Evolutionary conservation across 2,329 filamentous ascomycete species (phyloP), one percentile per base, ranked within the genome.

Genomic region (Polytolypa hystricis): DNA sequence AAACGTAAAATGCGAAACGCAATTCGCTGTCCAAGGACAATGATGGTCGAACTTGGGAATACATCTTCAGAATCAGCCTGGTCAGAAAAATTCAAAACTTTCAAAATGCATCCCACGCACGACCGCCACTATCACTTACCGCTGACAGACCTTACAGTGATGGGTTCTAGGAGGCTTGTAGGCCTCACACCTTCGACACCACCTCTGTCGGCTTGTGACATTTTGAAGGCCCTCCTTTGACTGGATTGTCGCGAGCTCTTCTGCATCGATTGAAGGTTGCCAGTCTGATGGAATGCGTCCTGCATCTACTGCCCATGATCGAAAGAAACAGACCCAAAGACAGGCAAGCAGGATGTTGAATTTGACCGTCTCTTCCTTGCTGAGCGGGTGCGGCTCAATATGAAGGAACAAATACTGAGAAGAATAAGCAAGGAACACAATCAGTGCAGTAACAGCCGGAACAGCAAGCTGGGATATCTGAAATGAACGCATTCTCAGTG

Each of bases 21-120:
- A 80, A 48, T 79, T 79, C 21, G 60, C 62, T 16, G 74, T 79
- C 76, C 76, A 80, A 5, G 75, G 73, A 51, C 76, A 80, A 51
- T 80, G 76, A 50, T 78, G 74, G 52, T 78, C 74, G 74, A 77
- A 77, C 54, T 76, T 77, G 1, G 72, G 72, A 33, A 78, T 70
- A 47, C 74, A 77, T 57, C 71, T 74, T 33, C 11, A 17, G 51
- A 43, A 32, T 23, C n/a, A 19, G 7, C 7, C 7, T 25, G 21
- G 21, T 25, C n/a, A 7, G 21, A 16, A 11, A 25, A 25, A 19
- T 10, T n/a, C 5, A 32, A 20, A 12, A 20, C 8, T 10, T 14
- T 17, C 3, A 20, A n/a, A 33, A 25, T 12, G 10, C 31, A 2
- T 15, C 14, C 6, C 10, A 4, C 7, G 12, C 16, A 33, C 14